phyloP scores from a whole-genome alignment of 2,329 filamentous ascomycete species.

The Hortaea sp. region DNA sequence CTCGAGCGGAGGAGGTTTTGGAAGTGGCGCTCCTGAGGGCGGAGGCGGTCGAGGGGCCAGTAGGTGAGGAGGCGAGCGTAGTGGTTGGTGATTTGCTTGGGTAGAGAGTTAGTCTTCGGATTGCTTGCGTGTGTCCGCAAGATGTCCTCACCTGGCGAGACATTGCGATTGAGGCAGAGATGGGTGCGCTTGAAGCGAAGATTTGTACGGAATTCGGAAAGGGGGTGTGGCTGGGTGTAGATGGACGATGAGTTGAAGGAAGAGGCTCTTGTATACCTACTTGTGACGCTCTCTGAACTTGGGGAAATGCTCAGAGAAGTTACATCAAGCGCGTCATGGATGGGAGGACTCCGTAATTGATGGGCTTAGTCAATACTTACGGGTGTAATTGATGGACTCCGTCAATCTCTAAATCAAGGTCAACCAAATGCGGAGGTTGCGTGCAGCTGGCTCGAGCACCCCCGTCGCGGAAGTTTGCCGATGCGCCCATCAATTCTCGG shows the following conservation, averaged over 20 bases:
- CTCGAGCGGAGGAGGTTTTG: conserved; percentile 34
- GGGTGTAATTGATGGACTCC: too few relatives aligned
- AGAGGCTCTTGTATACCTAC: too few relatives aligned
- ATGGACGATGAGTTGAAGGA: too few relatives aligned
- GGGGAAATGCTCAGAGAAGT: too few relatives aligned
- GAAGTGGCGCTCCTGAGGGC: conserved; percentile 38
- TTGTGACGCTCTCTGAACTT: too few relatives aligned
- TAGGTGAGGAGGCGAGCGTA: conserved; percentile 39
- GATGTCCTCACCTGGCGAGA: conserved; percentile 14
- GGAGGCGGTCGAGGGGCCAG: conserved; percentile 42
- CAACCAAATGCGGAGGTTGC: background rate
- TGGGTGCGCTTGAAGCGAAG: background rate
- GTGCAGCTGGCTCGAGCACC: background rate
- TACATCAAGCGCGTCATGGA: too few relatives aligned
- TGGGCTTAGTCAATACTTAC: too few relatives aligned
- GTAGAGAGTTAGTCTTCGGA: background rate
- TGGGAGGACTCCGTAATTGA: too few relatives aligned
- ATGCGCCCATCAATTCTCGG: too few relatives aligned
- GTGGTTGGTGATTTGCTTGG: conserved; percentile 32
- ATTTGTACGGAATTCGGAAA: background rate
- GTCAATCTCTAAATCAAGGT: background rate
- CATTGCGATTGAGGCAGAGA: conserved; percentile 6
- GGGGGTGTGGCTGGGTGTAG: too few relatives aligned
- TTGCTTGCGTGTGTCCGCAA: background rate
- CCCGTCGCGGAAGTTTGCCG: background rate